Evolutionary conservation across 495 filamentous ascomycete genomes (phyloP), one percentile per base, ranked within the genome.

Genomic region (Bathelium albidoporum): DNA sequence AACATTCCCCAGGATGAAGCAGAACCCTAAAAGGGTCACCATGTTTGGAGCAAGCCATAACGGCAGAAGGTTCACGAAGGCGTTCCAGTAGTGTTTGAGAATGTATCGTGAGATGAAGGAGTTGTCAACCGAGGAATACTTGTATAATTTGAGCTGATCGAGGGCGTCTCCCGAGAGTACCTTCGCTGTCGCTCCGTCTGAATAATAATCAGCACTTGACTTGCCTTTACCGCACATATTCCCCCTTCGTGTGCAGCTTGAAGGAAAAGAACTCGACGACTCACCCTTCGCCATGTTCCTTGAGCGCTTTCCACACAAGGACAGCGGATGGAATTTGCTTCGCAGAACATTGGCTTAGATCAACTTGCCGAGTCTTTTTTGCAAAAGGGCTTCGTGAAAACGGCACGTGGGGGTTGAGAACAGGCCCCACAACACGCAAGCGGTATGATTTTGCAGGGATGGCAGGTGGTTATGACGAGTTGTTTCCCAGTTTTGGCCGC

Each of bases 41-140:
- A 96, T 92, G 73, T 98, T 98, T 9, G 94, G 94, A 14, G 95
- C 95, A 34, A 98, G 81, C 91, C 92, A 98, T 83, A 96, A 75
- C 62, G 94, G 94, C 67, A 98, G 75, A 34, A 97, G 74, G 73
- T 96, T 85, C 65, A 97, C 95, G 69, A 94, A 94, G 58, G 87
- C 91, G 83, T 96, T 97, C 94, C 94, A 98, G 73, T 96, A 98
- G 71, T 95, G 93, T 67, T 83, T 88, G 41, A 98, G 81, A 73
- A 98, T 91, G 74, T 98, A 95, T 69, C 87, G 81, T 45, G 95
- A 97, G 44, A 97, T 87, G 61, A 86, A 83, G n/a, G 91, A 96
- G 75, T 97, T 95, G 80, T 98, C 94, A 71, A 98, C 92, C 71
- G 87, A 87, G 69, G 89, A 91, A 75, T 98, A 98, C 73, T 96